These are phyloP conservation scores for Xylaria hypoxylon DNA, from an alignment of 2,329 filamentous ascomycete species.

Conservation along the genomic window DNA sequence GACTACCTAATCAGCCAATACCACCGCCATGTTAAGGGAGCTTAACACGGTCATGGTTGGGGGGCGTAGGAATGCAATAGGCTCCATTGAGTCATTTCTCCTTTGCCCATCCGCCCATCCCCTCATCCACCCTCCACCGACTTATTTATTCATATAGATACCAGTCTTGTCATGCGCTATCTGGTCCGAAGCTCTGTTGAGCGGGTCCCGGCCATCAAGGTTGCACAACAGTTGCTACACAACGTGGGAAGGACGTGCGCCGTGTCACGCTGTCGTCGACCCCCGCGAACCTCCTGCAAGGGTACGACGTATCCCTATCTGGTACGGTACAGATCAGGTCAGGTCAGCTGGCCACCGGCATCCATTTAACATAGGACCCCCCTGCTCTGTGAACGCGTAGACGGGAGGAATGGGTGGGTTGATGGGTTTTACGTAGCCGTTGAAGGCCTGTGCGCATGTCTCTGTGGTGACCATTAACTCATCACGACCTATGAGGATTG, in stretches of 20 bases:
- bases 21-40: slow-evolving; percentile 34
- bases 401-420: slow-evolving; percentile 19
- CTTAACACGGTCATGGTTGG: slow-evolving; percentile 9
- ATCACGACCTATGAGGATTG: slow-evolving; percentile 24
- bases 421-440: slow-evolving; percentile 29
- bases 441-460: slow-evolving; percentile 34
- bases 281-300: slow-evolving; percentile 32
- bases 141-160: slow-evolving; percentile 14
- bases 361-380: slow-evolving; percentile 28
- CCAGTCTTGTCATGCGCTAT: slow-evolving; percentile 35
- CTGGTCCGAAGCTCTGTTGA: slow-evolving; percentile 24
- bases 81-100: slow-evolving; percentile 27
- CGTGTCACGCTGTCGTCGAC: slow-evolving; percentile 34
- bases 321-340: slow-evolving; percentile 31
- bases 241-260: slow-evolving; percentile 37
- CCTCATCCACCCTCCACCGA: slow-evolving; percentile 19
- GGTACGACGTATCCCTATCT: slow-evolving; percentile 33
- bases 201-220: slow-evolving; percentile 27
- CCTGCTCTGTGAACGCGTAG: slow-evolving; percentile 20
- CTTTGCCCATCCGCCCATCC: slow-evolving; percentile 15
- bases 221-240: slow-evolving; percentile 34
- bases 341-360: slow-evolving; percentile 36
- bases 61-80: slow-evolving; percentile 23
- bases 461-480: slow-evolving; percentile 29
- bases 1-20: slow-evolving; percentile 46